These are phyloP conservation scores for Ophiostoma angusticollis DNA, from an alignment of 2,329 filamentous ascomycete species.

Conservation along the genomic window DNA sequence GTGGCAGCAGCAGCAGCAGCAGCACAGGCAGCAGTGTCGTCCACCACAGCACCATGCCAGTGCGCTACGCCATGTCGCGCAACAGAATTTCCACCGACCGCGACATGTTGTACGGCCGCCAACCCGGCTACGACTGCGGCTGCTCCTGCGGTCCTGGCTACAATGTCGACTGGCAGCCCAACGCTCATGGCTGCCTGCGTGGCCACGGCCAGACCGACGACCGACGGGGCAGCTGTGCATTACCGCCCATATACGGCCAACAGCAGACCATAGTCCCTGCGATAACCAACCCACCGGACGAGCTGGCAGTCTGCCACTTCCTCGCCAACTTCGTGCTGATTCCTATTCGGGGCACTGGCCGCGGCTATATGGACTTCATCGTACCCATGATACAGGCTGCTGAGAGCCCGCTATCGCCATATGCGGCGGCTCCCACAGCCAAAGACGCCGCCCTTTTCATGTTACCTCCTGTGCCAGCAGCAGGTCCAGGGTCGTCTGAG, in stretches of 20 bases:
- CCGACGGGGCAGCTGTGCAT: too few species aligned
- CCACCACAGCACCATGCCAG: slow-evolving; percentile 6
- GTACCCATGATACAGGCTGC: slow-evolving; percentile 40
- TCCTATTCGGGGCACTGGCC: slow-evolving; percentile 34
- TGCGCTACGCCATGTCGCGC: too few species aligned
- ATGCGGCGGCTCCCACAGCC: neutral
- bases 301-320: slow-evolving; percentile 47
- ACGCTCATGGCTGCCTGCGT: too few species aligned
- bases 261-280: slow-evolving; percentile 21
- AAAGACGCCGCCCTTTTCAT: neutral
- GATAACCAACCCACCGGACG: slow-evolving; percentile 36
- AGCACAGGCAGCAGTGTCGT: neutral
- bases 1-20: neutral
- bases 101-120: too few species aligned
- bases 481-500: too few species aligned
- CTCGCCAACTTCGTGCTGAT: slow-evolving; percentile 47
- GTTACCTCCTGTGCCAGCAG: too few species aligned
- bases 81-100: too few species aligned
- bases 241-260: too few species aligned
- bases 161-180: too few species aligned
- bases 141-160: slow-evolving; percentile 10
- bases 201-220: too few species aligned
- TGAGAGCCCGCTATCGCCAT: slow-evolving; percentile 1
- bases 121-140: slow-evolving; percentile 4
- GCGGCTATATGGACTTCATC: slow-evolving; percentile 47